A percentile compares a stretch with the other conserved stretches of the same genome.
phyloP scores from a whole-genome alignment of 345 rosid genomes.

The Lagerstroemia speciosa region DNA sequence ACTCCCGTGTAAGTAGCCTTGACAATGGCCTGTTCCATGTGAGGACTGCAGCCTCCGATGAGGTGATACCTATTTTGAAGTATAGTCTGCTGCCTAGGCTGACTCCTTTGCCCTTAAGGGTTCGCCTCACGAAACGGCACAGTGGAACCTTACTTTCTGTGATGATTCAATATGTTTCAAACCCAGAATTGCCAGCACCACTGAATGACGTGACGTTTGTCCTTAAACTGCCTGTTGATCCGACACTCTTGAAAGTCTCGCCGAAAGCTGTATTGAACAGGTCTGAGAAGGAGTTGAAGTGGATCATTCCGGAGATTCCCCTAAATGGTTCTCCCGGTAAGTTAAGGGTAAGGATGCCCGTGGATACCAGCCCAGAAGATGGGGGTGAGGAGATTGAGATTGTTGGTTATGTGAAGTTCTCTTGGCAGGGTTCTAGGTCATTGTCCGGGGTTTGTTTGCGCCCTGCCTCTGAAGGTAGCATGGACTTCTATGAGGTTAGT shows the following conservation, averaged over 20 bases:
- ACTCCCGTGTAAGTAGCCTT: slow-evolving; percentile 67
- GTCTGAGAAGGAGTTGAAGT: slow-evolving; percentile 77
- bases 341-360: slow-evolving; percentile 82
- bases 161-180: slow-evolving; percentile 92
- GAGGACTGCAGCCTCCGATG: slow-evolving; percentile 82
- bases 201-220: slow-evolving; percentile 63
- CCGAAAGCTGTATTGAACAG: slow-evolving; percentile 88
- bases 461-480: slow-evolving; percentile 73
- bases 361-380: slow-evolving; percentile 57
- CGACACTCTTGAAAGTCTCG: slow-evolving; percentile 81
- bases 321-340: slow-evolving; percentile 58
- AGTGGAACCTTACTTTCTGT: slow-evolving; percentile 93
- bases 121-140: slow-evolving; percentile 65
- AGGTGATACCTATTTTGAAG: slow-evolving; percentile 79
- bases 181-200: slow-evolving; percentile 66
- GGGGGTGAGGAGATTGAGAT: slow-evolving; percentile 65
- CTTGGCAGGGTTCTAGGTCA: slow-evolving; percentile 48
- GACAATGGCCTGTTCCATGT: slow-evolving; percentile 87
- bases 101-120: slow-evolving; percentile 85
- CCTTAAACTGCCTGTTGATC: slow-evolving; percentile 89
- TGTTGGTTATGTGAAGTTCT: slow-evolving; percentile 66
- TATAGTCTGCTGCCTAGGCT: slow-evolving; percentile 79
- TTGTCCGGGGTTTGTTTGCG: slow-evolving; percentile 60
- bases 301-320: slow-evolving; percentile 85
- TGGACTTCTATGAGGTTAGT: slow-evolving; percentile 67